These are phyloP conservation scores for Insectozyma bohioensis DNA, from an alignment of 1,139 yeast species.

Conservation along the genomic window DNA sequence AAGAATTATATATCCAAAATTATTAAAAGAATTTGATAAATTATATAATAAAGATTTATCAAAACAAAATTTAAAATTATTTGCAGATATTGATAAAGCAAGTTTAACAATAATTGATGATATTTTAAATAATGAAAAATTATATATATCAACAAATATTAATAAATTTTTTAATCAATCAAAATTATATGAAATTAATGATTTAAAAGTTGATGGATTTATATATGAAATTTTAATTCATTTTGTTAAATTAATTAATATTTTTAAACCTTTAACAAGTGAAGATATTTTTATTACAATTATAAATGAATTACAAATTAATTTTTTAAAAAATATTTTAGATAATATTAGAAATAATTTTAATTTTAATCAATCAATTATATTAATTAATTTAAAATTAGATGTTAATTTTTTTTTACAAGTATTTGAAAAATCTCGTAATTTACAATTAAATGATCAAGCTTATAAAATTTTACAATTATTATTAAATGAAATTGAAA, in stretches of 20 bases:
- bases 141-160: slow-evolving; percentile 31
- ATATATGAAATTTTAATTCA: slow-evolving; percentile 41
- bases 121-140: slow-evolving; percentile 38
- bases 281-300: slow-evolving; percentile 36
- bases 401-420: slow-evolving; percentile 43
- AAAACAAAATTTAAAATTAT: slow-evolving; percentile 41
- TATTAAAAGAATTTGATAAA: slow-evolving; percentile 35
- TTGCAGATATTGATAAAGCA: slow-evolving; percentile 46
- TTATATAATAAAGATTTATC: slow-evolving; percentile 38
- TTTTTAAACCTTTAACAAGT: slow-evolving; percentile 44
- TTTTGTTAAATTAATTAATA: slow-evolving; percentile 43
- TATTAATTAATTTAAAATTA: slow-evolving; percentile 30
- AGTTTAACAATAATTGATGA: slow-evolving; percentile 44
- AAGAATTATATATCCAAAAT: slow-evolving; percentile 31
- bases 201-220: slow-evolving; percentile 38
- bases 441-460: slow-evolving; percentile 37
- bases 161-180: slow-evolving; percentile 25
- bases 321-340: slow-evolving; percentile 34
- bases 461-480: slow-evolving; percentile 37
- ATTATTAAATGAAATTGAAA: slow-evolving; percentile 32
- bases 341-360: slow-evolving; percentile 28
- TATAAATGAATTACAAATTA: slow-evolving; percentile 41
- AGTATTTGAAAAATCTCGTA: slow-evolving; percentile 38
- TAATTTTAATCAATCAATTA: slow-evolving; percentile 15
- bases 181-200: slow-evolving; percentile 7